Conservation (phyloP, 352 stramenopile species). For the Phytopythium delawarense region DNA sequence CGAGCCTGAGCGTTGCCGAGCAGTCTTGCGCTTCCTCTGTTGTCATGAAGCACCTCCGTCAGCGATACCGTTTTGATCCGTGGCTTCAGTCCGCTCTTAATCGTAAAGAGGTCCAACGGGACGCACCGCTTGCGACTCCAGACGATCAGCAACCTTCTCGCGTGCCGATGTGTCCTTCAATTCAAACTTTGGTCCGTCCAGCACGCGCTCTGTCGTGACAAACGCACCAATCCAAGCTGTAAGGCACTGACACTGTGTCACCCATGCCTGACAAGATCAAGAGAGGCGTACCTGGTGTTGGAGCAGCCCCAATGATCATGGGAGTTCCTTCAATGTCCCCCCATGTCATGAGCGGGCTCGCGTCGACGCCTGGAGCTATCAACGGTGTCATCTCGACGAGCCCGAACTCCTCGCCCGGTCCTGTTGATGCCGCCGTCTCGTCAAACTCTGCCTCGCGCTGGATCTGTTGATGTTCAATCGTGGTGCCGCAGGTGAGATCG, state of each 20-base stretch:
- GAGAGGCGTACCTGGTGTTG: slow-evolving; percentile 31
- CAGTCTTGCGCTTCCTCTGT: slow-evolving; percentile 7
- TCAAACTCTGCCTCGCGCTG: not conserved
- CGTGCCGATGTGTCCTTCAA: slow-evolving; percentile 54
- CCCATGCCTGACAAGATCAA: not conserved
- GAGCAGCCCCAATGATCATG: slow-evolving; percentile 37
- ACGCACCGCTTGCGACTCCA: slow-evolving; percentile 60
- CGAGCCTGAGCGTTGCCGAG: not conserved
- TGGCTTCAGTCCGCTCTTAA: not conserved
- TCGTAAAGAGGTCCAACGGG: not conserved
- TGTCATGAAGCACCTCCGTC: not conserved
- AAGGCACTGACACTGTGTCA: not conserved
- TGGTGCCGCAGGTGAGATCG: not conserved
- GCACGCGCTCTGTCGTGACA: slow-evolving; percentile 21
- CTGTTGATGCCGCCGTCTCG: not conserved
- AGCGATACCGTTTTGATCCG: not conserved
- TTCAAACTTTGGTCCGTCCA: slow-evolving; percentile 52
- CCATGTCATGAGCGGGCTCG: slow-evolving; percentile 83
- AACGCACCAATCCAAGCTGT: not conserved
- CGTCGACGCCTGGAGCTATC: slow-evolving; percentile 65
- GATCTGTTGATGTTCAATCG: not conserved
- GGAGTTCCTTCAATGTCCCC: slow-evolving; percentile 81
- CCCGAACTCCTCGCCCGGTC: slow-evolving; percentile 23
- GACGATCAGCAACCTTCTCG: slow-evolving; percentile 56
- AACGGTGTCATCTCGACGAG: slow-evolving; percentile 80